A percentile compares a stretch with the other conserved stretches of the same genome.
Conservation (phyloP, 257 asterid genomes). For the Haberlea rhodopensis region DNA sequence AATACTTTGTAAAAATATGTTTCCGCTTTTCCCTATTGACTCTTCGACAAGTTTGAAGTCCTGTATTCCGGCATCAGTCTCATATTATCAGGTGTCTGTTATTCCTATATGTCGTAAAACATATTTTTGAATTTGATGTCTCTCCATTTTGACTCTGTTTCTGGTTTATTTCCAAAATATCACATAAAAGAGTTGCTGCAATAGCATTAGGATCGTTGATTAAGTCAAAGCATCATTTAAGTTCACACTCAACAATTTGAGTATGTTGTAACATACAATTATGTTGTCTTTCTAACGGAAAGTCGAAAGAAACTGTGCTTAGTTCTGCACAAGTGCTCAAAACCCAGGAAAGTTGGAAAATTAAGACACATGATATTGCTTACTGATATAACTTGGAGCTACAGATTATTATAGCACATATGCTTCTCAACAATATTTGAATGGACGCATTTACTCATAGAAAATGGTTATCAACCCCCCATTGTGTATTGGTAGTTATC, state of each 20-base stretch:
- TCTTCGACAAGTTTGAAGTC: slow-evolving; percentile 33
- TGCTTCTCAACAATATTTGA: not conserved
- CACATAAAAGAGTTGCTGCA: not conserved
- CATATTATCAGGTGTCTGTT: slow-evolving; percentile 67
- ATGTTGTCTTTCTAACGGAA: too few species aligned
- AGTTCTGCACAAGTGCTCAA: too few species aligned
- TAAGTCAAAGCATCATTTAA: slow-evolving; percentile 10
- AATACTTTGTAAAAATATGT: slow-evolving; percentile 63
- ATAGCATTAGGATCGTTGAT: slow-evolving; percentile 4
- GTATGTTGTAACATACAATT: too few species aligned
- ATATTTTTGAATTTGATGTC: not conserved
- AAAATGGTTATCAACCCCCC: too few species aligned
- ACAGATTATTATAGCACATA: not conserved
- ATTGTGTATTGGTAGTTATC: too few species aligned
- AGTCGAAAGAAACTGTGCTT: too few species aligned
- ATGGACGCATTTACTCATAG: too few species aligned
- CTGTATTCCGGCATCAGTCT: slow-evolving; percentile 56
- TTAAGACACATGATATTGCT: not conserved
- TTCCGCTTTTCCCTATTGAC: slow-evolving; percentile 84
- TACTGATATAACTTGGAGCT: slow-evolving; percentile 2
- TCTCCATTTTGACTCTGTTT: not conserved
- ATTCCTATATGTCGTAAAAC: slow-evolving; percentile 17
- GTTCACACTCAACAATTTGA: slow-evolving; percentile 6
- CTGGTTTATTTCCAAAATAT: slow-evolving; percentile 5
- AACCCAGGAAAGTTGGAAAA: too few species aligned